Evolutionary conservation across 2,329 filamentous ascomycete genomes (phyloP), one percentile per base, ranked within the genome.

Genomic region (Westerdykella sp.): DNA sequence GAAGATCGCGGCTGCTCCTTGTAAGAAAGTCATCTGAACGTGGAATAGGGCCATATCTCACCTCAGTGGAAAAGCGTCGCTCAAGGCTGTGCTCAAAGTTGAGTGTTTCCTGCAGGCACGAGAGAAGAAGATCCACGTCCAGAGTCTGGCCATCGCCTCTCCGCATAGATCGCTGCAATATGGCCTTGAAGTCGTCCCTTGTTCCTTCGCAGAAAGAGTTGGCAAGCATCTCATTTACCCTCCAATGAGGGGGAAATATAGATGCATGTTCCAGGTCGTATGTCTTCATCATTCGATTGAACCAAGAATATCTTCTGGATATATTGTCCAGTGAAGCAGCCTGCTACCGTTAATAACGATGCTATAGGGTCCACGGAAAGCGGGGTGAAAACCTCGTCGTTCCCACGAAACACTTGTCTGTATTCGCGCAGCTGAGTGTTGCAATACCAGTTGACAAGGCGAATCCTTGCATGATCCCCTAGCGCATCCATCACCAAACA

Each of bases 341-440:
- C 71, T 67, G 31, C 25, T 25, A 40, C 14, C 18, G 39, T 62
- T 51, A 63, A 47, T 34, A 41, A 37, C 16, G 6, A 2, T 21
- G 34, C 12, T 42, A 37, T 42, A 46, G 39, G 3, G 22, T 4
- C 28, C 7, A 14, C 32, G 39, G 31, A 37, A 31, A 39, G 23
- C 34, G 42, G 44, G 44, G 39, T 31, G 44, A 51, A 9, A 21
- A 68, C 68, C 53, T 98, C 93, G 63, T 98, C 93, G 59, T 93
- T 97, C 31, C 91, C 91, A 34, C 90, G 80, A 68, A 98, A 98
- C 0, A 98, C 87, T 60, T 95, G 88, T 41, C 93, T 80, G 63
- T 98, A 98, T 70, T 98, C 93, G 39, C 93, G 80, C 53, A 98
- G 73, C 70, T 96, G 87, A 2, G 93, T 96, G 63, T 98, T 98